These are phyloP conservation scores for Garcia nutans DNA, from an alignment of 345 rosid species.

Conservation along the genomic window DNA sequence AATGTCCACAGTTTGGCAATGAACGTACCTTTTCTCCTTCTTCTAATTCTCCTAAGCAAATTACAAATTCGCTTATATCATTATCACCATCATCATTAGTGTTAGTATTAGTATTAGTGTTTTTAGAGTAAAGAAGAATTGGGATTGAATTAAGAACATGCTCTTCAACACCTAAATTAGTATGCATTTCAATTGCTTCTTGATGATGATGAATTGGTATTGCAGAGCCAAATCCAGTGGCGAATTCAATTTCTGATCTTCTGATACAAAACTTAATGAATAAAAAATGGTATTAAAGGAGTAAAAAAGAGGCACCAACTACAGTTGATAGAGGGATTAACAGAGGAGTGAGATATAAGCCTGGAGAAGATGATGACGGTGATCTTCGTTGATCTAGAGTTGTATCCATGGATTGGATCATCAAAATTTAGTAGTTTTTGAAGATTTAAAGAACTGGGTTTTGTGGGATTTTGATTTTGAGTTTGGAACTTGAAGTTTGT, in stretches of 20 bases:
- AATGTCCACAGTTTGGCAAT: conserved; percentile 66
- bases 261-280: conserved; percentile 31
- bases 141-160: conserved; percentile 43
- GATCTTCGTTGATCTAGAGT: neutral
- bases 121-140: conserved; percentile 24
- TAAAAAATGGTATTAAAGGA: conserved; percentile 39
- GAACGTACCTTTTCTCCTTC: conserved; percentile 54
- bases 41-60: conserved; percentile 51
- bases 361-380: conserved; percentile 6
- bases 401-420: conserved; percentile 25
- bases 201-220: neutral
- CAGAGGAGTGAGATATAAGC: conserved; percentile 34
- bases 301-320: conserved; percentile 12
- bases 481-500: neutral
- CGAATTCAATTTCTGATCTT: neutral
- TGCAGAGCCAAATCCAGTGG: too few relatives aligned
- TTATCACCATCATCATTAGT: conserved; percentile 3
- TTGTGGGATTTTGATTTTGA: neutral
- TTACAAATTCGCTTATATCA: conserved; percentile 45
- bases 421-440: neutral
- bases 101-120: neutral
- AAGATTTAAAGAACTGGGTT: neutral
- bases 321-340: conserved; percentile 41
- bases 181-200: neutral
- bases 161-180: conserved; percentile 29